phyloP scores from a whole-genome alignment of 345 rosid genomes.

The Carallia pectinifolia region DNA sequence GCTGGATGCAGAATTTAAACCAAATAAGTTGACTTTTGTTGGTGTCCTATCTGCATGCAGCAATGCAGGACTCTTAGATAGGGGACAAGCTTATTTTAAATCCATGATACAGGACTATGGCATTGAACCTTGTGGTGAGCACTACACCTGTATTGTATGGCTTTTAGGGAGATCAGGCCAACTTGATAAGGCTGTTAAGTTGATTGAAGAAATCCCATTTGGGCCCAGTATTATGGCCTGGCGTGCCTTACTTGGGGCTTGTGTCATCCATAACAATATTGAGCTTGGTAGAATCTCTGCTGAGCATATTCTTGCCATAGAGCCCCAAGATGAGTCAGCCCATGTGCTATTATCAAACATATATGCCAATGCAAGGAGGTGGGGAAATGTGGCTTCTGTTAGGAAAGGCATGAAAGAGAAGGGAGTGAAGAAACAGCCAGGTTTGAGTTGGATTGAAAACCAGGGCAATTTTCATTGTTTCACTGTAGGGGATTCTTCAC shows the following conservation, averaged over 20 bases:
- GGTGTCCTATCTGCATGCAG: conserved; percentile 83
- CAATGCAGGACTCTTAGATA: conserved; percentile 62
- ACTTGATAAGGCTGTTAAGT: conserved; percentile 61
- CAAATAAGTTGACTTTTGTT: conserved; percentile 64
- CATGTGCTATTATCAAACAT: conserved; percentile 74
- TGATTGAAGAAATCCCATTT: conserved; percentile 63
- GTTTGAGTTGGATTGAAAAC: conserved; percentile 87
- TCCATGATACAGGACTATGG: conserved; percentile 65
- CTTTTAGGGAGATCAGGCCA: conserved; percentile 75
- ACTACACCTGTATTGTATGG: conserved; percentile 80
- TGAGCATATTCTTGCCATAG: conserved; percentile 52
- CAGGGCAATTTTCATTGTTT: conserved; percentile 66
- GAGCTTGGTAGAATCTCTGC: conserved; percentile 66
- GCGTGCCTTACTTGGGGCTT: conserved; percentile 88
- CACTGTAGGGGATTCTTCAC: conserved; percentile 58
- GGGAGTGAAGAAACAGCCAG: conserved; percentile 79
- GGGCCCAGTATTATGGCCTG: conserved; percentile 73
- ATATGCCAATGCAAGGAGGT: conserved; percentile 63
- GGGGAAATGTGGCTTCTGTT: conserved; percentile 61
- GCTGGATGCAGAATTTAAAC: conserved; percentile 54
- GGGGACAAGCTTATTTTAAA: conserved; percentile 63
- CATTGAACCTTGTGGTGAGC: conserved; percentile 73
- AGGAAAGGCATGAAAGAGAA: conserved; percentile 66
- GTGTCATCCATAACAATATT: conserved; percentile 61
- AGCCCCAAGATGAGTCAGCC: conserved; percentile 71